Evolutionary conservation across 176 grass and related monocot genomes (phyloP).

Genomic region (Echinochloa phyllopogon): DNA sequence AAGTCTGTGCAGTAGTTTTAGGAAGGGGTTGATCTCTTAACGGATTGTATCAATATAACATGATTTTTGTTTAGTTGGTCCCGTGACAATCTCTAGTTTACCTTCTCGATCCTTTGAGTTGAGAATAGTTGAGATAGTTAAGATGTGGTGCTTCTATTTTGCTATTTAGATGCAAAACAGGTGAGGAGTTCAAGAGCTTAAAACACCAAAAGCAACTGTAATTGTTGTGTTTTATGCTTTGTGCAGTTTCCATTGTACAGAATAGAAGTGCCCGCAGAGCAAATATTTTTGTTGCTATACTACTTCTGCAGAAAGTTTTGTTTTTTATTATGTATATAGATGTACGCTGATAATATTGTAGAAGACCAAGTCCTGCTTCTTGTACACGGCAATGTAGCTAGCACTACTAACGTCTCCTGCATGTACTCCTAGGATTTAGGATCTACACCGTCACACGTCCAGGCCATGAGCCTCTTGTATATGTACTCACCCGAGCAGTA

Average conservation of each 20-base stretch:
- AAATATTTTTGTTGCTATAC: background rate
- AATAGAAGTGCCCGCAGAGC: background rate
- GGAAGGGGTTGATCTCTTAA: constrained; percentile 11
- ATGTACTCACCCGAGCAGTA: no score
- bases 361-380: no score
- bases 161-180: background rate
- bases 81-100: constrained; percentile 9
- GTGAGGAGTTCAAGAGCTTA: background rate
- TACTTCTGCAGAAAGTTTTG: background rate
- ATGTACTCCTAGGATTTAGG: no score
- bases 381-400: no score
- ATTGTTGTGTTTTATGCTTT: constrained; percentile 23
- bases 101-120: background rate
- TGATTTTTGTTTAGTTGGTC: constrained; percentile 21
- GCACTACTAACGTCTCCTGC: no score
- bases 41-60: constrained; percentile 38
- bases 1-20: constrained; percentile 9
- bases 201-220: constrained; percentile 22
- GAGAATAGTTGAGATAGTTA: background rate
- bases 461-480: no score
- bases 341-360: background rate
- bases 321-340: background rate
- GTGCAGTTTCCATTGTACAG: background rate
- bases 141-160: constrained; percentile 9
- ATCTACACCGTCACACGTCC: no score